Percentiles rank a stretch among this genome's conserved stretches.
Conservation (phyloP, 495 filamentous ascomycete genomes). For the Polyplosphaeria fusca region DNA sequence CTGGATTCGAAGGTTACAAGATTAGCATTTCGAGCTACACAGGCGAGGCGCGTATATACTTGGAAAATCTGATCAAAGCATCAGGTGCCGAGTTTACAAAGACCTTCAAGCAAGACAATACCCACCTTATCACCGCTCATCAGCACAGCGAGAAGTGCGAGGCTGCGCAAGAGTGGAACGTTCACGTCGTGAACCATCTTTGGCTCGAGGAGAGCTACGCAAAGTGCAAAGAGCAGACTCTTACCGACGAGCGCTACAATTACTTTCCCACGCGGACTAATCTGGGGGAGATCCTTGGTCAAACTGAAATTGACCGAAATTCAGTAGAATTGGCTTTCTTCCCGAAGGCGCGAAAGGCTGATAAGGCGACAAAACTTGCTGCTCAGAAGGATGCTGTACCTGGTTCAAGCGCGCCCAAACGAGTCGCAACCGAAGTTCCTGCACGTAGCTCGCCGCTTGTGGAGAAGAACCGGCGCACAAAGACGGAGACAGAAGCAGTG, state of each 20-base stretch:
- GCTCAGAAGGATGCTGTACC: neutral
- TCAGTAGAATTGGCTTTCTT: slow-evolving; percentile 57
- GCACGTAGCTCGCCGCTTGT: slow-evolving; percentile 26
- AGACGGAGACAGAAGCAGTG: slow-evolving; percentile 28
- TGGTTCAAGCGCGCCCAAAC: slow-evolving; percentile 1
- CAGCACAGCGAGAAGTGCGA: slow-evolving; percentile 83
- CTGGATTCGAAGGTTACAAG: slow-evolving; percentile 68
- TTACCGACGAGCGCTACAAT: slow-evolving; percentile 68
- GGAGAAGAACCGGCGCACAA: slow-evolving; percentile 17
- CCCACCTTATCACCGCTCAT: slow-evolving; percentile 90
- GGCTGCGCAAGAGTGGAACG: slow-evolving; percentile 87
- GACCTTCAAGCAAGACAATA: slow-evolving; percentile 89
- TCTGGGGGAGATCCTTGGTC: slow-evolving; percentile 85
- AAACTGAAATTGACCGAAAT: slow-evolving; percentile 64
- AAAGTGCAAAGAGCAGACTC: slow-evolving; percentile 66
- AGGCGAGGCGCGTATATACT: slow-evolving; percentile 86
- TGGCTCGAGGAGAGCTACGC: slow-evolving; percentile 98
- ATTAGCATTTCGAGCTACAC: slow-evolving; percentile 95
- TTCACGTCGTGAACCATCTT: slow-evolving; percentile 86
- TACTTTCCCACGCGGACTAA: slow-evolving; percentile 86
- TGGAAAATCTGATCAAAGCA: slow-evolving; percentile 85
- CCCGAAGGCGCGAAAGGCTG: slow-evolving; percentile 29
- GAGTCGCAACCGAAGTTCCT: slow-evolving; percentile 6
- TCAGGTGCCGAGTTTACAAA: slow-evolving; percentile 85
- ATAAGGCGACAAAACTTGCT: neutral